These are phyloP conservation scores for Actinidia polygama DNA, from an alignment of 179 eudicot species.

Conservation along the genomic window DNA sequence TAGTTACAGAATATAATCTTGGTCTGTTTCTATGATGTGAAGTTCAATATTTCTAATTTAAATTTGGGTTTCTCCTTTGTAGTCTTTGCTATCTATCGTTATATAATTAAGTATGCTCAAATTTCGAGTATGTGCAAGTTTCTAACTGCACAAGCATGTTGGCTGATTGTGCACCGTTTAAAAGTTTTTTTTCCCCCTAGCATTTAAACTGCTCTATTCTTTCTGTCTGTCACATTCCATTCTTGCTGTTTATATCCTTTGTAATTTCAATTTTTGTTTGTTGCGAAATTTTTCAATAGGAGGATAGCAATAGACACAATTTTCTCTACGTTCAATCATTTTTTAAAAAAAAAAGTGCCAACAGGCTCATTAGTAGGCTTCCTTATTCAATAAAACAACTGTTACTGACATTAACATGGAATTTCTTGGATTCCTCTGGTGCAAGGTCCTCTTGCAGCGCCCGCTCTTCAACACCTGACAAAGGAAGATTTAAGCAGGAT, in stretches of 20 bases:
- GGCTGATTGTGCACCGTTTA: background rate
- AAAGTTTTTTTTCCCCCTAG: background rate
- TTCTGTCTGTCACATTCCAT: background rate
- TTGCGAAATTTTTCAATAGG: background rate
- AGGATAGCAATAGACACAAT: background rate
- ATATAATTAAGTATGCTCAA: background rate
- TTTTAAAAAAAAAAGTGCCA: background rate
- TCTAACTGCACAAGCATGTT: background rate
- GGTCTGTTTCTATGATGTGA: background rate
- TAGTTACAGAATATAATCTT: background rate
- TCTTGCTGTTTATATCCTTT: background rate
- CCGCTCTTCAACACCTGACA: constrained; percentile 86
- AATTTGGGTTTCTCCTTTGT: background rate
- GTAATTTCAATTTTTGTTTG: background rate
- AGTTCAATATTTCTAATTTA: background rate
- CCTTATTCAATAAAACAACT: background rate
- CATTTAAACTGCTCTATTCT: background rate
- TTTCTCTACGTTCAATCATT: background rate
- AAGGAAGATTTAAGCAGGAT: constrained; percentile 87
- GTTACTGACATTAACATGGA: constrained; percentile 7
- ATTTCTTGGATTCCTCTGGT: constrained; percentile 27
- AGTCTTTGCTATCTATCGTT: background rate
- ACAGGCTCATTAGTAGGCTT: background rate
- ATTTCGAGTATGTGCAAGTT: background rate
- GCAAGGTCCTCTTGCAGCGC: constrained; percentile 96